These are phyloP conservation scores for Pythium biforme DNA, from an alignment of 352 stramenopile genomes.

Conservation along the genomic window DNA sequence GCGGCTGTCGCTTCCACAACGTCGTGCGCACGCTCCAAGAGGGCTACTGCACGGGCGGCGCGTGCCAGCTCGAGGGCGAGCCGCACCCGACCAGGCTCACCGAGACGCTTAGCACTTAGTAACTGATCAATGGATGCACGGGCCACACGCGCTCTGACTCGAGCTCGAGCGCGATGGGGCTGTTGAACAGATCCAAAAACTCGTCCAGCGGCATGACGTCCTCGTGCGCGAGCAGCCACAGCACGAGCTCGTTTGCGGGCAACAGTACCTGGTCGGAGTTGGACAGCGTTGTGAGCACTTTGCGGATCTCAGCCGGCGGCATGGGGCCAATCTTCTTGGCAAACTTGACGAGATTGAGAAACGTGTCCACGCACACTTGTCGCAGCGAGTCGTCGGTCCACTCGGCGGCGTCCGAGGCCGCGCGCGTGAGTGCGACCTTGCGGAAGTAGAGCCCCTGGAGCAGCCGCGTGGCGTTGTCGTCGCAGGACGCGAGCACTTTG, in stretches of 20 bases:
- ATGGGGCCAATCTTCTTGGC: constrained; percentile 56
- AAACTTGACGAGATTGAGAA: constrained; percentile 62
- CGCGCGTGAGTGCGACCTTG: constrained; percentile 42
- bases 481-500: constrained; percentile 59
- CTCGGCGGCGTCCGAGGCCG: constrained; percentile 27
- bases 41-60: constrained; percentile 56
- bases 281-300: constrained; percentile 50
- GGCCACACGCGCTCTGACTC: constrained; percentile 78
- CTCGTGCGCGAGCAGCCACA: constrained; percentile 52
- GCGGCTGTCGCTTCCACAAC: constrained; percentile 53
- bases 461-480: constrained; percentile 47
- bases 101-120: constrained; percentile 46
- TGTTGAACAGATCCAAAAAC: constrained; percentile 45
- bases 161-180: constrained; percentile 45
- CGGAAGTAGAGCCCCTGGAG: constrained; percentile 69
- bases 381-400: constrained; percentile 46
- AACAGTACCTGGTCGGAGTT: constrained; percentile 68
- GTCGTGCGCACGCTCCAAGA: constrained; percentile 40
- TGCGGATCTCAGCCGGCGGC: constrained; percentile 50
- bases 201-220: constrained; percentile 67
- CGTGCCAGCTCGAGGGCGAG: constrained; percentile 45
- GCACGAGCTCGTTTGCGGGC: constrained; percentile 51
- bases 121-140: constrained; percentile 64
- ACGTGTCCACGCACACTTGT: constrained; percentile 45
- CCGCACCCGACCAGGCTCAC: constrained; percentile 41